Evolutionary conservation across 2,329 filamentous ascomycete genomes (phyloP).

Genomic region (Ilyonectria mors-panacis): DNA sequence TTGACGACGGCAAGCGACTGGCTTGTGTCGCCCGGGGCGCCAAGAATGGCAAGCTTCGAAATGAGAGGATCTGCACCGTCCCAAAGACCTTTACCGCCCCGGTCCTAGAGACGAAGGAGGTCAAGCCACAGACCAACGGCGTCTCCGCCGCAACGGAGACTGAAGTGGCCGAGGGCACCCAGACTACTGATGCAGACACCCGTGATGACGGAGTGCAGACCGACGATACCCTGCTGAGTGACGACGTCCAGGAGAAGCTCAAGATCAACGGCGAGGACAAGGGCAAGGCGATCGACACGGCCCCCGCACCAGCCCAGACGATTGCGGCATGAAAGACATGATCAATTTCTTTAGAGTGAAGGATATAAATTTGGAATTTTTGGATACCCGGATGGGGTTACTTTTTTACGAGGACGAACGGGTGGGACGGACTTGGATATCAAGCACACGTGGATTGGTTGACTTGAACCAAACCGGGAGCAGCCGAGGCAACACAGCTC

Average conservation of each 20-base stretch:
- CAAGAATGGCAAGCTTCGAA: conserved; percentile 60
- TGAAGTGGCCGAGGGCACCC: conserved; percentile 46
- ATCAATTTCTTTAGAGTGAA: conserved; percentile 30
- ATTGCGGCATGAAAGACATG: conserved; percentile 23
- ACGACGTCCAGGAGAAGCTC: conserved; percentile 52
- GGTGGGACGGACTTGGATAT: neutral
- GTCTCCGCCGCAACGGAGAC: conserved; percentile 20
- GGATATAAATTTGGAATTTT: neutral
- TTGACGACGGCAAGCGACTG: conserved; percentile 60
- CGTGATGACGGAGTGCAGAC: conserved; percentile 49
- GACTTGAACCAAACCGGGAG: neutral
- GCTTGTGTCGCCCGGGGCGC: conserved; percentile 70
- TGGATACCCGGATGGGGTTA: neutral
- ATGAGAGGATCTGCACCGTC: conserved; percentile 66
- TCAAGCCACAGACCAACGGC: conserved; percentile 23
- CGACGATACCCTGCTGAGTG: conserved; percentile 47
- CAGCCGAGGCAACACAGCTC: conserved; percentile 8
- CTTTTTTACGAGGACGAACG: neutral
- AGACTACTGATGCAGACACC: conserved; percentile 41
- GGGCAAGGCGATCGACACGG: conserved; percentile 24
- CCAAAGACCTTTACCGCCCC: conserved; percentile 55
- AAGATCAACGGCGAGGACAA: conserved; percentile 48
- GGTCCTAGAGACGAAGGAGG: conserved; percentile 23
- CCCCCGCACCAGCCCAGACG: conserved; percentile 27
- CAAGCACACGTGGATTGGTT: conserved; percentile 5